phyloP scores from a whole-genome alignment of 169 alveolate genomes.

The Ichthyophthirius multifiliis region DNA sequence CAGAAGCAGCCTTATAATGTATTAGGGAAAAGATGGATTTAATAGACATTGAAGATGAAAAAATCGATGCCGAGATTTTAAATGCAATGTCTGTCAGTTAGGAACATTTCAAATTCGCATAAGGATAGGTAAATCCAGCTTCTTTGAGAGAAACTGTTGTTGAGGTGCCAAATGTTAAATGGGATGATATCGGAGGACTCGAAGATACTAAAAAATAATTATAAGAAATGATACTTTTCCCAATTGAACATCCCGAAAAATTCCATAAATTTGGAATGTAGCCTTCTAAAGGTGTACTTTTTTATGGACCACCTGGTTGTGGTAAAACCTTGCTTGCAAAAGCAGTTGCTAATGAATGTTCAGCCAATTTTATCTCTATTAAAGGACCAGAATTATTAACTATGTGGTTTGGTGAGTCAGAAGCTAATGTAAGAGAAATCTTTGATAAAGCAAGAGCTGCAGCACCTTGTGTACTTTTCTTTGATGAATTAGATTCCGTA shows the following conservation, averaged over 20 bases:
- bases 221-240: constrained; percentile 97
- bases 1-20: constrained; percentile 98
- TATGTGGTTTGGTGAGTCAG: constrained; percentile 99
- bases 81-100: constrained; percentile 99
- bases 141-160: constrained; percentile 97
- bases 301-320: constrained; percentile 99
- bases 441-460: constrained; percentile 99
- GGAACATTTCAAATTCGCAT: constrained; percentile 97
- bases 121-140: constrained; percentile 97
- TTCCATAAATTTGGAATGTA: constrained; percentile 98
- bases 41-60: constrained; percentile 98
- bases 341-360: constrained; percentile 99
- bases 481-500: constrained; percentile 99
- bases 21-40: constrained; percentile 99
- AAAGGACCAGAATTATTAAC: constrained; percentile 98
- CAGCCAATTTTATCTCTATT: constrained; percentile 98
- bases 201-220: constrained; percentile 94
- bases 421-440: constrained; percentile 99
- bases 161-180: constrained; percentile 98
- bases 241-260: constrained; percentile 98
- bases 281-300: constrained; percentile 98
- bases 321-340: constrained; percentile 99
- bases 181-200: constrained; percentile 99
- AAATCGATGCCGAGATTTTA: constrained; percentile 97
- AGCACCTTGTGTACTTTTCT: constrained; percentile 99